Conservation (phyloP, 108 stramenopile species). For the Heterococcus sp. region DNA sequence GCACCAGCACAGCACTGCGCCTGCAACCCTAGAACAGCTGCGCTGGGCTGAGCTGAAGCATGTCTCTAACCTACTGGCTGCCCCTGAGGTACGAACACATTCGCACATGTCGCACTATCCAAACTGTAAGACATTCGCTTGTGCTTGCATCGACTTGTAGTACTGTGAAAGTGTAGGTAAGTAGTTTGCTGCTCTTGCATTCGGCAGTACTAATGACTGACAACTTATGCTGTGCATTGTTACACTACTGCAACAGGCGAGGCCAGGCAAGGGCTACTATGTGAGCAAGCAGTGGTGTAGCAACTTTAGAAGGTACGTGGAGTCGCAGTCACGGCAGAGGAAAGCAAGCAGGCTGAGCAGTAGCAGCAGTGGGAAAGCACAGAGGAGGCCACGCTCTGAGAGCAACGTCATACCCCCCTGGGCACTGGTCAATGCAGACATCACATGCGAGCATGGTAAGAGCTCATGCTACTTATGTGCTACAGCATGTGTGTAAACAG, state of each 20-base stretch:
- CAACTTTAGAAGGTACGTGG: conserved; percentile 43
- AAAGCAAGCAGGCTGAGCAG: background rate
- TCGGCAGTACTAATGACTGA: too few relatives aligned
- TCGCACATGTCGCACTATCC: background rate
- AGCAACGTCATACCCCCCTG: conserved; percentile 44
- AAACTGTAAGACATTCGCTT: background rate
- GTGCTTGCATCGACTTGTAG: too few relatives aligned
- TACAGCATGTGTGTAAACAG: too few relatives aligned
- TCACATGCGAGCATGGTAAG: conserved; percentile 36
- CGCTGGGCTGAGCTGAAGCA: background rate
- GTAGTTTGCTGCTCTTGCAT: too few relatives aligned
- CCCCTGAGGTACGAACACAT: background rate
- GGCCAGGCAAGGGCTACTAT: conserved; percentile 18
- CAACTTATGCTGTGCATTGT: too few relatives aligned
- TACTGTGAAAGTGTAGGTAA: too few relatives aligned
- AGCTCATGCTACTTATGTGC: too few relatives aligned
- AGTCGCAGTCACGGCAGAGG: conserved; percentile 24
- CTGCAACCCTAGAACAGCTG: background rate
- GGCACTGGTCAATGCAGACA: conserved; percentile 42
- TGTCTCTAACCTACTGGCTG: background rate
- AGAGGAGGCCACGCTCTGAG: conserved; percentile 14
- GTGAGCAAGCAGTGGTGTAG: conserved; percentile 39
- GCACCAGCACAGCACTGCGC: too few relatives aligned
- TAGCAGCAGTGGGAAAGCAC: background rate
- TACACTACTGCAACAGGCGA: too few relatives aligned